Conservation (phyloP, 768 basidiomycete genomes). For the Sporobolomyces pararoseus region DNA sequence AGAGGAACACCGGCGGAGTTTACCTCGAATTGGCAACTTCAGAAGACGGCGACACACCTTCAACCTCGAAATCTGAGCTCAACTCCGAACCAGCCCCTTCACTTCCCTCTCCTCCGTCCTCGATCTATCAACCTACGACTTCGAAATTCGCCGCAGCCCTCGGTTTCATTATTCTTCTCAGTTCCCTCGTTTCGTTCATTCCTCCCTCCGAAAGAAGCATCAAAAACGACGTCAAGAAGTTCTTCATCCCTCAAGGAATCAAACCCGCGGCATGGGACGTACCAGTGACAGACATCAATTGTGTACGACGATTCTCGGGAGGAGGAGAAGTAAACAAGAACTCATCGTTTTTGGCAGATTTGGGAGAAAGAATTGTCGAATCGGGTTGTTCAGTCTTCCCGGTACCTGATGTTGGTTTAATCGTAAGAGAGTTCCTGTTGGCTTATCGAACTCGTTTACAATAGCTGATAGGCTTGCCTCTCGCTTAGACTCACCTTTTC, state of each 20-base stretch:
- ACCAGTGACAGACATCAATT: neutral
- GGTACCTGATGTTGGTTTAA: slow-evolving; percentile 4
- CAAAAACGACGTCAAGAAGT: slow-evolving; percentile 16
- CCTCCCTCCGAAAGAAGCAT: neutral
- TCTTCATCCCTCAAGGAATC: slow-evolving; percentile 10
- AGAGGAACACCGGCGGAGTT: neutral
- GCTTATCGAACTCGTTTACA: too few relatives aligned
- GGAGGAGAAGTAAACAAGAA: slow-evolving; percentile 15
- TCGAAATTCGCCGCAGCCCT: neutral
- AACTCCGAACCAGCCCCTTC: neutral
- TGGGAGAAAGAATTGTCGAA: slow-evolving; percentile 1
- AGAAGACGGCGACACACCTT: slow-evolving; percentile 11
- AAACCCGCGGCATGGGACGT: slow-evolving; percentile 16
- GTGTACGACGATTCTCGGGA: neutral
- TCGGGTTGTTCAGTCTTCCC: slow-evolving; percentile 11
- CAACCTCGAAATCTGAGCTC: slow-evolving; percentile 1
- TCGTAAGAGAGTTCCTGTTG: neutral
- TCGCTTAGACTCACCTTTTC: slow-evolving; percentile 12
- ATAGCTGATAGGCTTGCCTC: too few relatives aligned
- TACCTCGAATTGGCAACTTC: slow-evolving; percentile 13
- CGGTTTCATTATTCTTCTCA: slow-evolving; percentile 4
- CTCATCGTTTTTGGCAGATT: slow-evolving; percentile 2
- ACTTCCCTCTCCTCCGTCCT: neutral
- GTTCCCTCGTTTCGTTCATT: neutral
- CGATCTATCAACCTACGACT: slow-evolving; percentile 3